Evolutionary conservation across 345 rosid genomes (phyloP), one percentile per base, ranked within the genome.

Genomic region (Lagerstroemia speciosa): DNA sequence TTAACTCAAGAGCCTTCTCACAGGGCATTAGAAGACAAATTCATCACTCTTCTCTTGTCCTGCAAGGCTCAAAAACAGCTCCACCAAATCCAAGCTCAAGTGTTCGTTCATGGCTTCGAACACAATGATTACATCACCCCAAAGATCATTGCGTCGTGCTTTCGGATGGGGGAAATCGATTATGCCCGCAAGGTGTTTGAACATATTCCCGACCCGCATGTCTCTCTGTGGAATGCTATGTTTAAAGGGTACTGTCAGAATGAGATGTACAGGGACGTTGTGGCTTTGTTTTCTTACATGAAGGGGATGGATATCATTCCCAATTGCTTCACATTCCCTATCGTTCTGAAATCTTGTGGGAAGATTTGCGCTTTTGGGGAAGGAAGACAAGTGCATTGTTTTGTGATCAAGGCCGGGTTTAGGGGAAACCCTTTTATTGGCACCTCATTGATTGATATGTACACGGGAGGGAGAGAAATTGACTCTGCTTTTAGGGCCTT

Each of bases 321-420:
- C n/a, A 89, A 89, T 69, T 78, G 88, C 80, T 93, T 81, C 74
- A 91, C 89, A 67, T 80, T 93, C 11, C 96, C 97, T 0, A 57
- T 82, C 7, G 85, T 84, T 48, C 78, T 93, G 20, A 91, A 83
- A 80, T 84, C 90, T 58, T 86, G 89, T 34, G 73, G 78, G 62
- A 78, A 81, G 86, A 65, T 74, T 33, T 62, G 73, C 53, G 89
- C 82, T 32, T 71, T 83, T 60, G 78, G 33, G n/a, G 89, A 85
- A 72, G 96, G 97, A 22, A 83, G 78, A 72, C 77, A 78, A 72
- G 77, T 87, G 78, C 96, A 91, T 14, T 80, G 87, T 72, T 73
- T 76, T 45, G 91, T 83, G 45, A 78, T 87, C 1, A 86, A 87
- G 76, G 74, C 81, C 62, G 97, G 94, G 67, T 87, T 85, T 68